A percentile compares a stretch with the other conserved stretches of the same genome.
Conservation (phyloP, 2,329 filamentous ascomycete genomes). For the Fusarium nurragi region DNA sequence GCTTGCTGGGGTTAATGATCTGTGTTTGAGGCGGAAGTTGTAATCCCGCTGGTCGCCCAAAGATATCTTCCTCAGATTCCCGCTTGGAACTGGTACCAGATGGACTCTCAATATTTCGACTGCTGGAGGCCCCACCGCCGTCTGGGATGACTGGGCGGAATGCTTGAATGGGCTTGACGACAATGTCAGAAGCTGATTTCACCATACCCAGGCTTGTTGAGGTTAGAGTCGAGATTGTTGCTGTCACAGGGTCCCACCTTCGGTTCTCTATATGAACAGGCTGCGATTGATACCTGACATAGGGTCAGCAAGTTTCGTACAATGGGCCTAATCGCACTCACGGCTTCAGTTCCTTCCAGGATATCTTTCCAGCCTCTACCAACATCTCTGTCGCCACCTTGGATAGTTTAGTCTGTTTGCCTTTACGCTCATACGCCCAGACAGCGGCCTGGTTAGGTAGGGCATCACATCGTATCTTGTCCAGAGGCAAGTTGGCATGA, state of each 20-base stretch:
- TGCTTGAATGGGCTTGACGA: conserved; percentile 24
- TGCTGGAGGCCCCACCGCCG: accelerated
- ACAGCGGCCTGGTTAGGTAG: conserved; percentile 6
- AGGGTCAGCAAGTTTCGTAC: neutral
- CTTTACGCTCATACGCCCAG: conserved; percentile 17
- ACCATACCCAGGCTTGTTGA: conserved; percentile 17
- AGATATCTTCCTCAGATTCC: accelerated
- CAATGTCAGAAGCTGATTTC: conserved; percentile 15
- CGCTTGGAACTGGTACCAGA: accelerated
- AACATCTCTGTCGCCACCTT: conserved; percentile 30
- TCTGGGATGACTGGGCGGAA: neutral
- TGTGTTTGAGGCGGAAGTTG: neutral
- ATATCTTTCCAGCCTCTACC: conserved; percentile 5
- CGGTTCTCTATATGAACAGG: conserved; percentile 24
- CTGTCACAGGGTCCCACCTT: conserved; percentile 35
- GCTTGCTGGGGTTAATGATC: neutral
- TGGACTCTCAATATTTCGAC: neutral
- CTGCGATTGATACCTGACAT: neutral
- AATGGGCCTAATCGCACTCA: neutral
- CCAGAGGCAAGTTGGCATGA: conserved; percentile 36
- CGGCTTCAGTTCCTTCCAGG: conserved; percentile 18
- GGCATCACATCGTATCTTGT: conserved; percentile 28
- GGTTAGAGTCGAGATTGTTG: conserved; percentile 6
- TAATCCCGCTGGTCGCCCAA: neutral
- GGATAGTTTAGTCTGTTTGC: conserved; percentile 17